Base-by-base conservation (phyloP, 1,284 basidiomycete genomes). In the Boletellus dicymbophilus region DNA sequence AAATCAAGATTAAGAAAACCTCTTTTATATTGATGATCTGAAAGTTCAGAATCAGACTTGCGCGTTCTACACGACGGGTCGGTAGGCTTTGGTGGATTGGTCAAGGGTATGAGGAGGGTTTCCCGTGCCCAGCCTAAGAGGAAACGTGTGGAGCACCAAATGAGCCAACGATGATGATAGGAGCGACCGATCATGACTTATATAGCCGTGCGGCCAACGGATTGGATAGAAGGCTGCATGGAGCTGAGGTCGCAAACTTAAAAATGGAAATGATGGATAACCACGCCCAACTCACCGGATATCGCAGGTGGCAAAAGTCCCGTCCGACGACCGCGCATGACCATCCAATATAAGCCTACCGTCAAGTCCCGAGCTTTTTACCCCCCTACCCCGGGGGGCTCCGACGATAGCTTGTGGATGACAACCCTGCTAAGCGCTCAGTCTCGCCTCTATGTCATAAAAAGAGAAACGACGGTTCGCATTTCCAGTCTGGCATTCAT, bases 21-120 rank as follows among this genome's bases (percentile, higher is more conserved):
- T 48, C 43, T 50, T 63, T 62, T 65, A 61, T 53, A n/a, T n/a
- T n/a, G 46, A 2, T 20, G 15, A 28, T 51, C 15, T 25, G 21
- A 48, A 53, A 36, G 21, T 44, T 54, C 38, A 46, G 36, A 41
- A 49, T 36, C 25, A 7, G 33, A 37, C 21, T 22, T 39, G 22
- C 1, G 12, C 12, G 9, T 23, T 22, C 23, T 25, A 39, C n/a
- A n/a, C n/a, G n/a, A n/a, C n/a, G n/a, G n/a, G n/a, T n/a, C n/a
- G n/a, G n/a, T n/a, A n/a, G n/a, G n/a, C n/a, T n/a, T n/a, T n/a
- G n/a, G n/a, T n/a, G n/a, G n/a, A n/a, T n/a, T n/a, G n/a, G n/a
- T n/a, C n/a, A n/a, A n/a, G n/a, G n/a, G n/a, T n/a, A n/a, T n/a
- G n/a, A n/a, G n/a, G n/a, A n/a, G n/a, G n/a, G n/a, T n/a, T n/a